Percentiles rank a stretch among this genome's conserved stretches.
phyloP scores from a whole-genome alignment of 176 grass and related monocot species.

The Elymus sibiricus region DNA sequence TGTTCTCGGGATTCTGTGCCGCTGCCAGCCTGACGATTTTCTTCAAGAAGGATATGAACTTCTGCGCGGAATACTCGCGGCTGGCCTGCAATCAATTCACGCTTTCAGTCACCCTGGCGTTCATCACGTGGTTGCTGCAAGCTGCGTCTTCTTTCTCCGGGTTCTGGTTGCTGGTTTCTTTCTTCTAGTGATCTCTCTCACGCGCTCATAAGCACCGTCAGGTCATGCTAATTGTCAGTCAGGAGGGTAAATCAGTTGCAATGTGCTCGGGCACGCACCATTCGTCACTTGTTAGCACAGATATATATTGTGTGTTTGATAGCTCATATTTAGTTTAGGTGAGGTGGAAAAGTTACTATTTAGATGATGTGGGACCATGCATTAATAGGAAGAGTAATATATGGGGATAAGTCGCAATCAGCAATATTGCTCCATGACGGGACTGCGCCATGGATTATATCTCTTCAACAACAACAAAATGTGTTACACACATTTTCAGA shows the following conservation, averaged over 20 bases:
- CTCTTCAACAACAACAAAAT: not conserved
- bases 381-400: not conserved
- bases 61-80: not conserved
- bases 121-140: not conserved
- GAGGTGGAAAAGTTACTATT: not conserved
- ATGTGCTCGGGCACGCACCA: not conserved
- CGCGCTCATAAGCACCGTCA: not conserved
- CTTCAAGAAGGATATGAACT: not conserved
- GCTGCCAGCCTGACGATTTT: not conserved
- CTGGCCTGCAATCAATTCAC: not conserved
- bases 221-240: too few relatives aligned
- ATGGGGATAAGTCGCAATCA: not conserved
- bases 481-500: not conserved
- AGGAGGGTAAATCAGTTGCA: not conserved
- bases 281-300: not conserved
- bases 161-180: not conserved
- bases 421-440: too few relatives aligned
- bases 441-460: not conserved
- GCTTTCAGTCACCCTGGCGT: not conserved
- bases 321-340: not conserved
- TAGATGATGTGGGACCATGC: not conserved
- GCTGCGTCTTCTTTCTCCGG: not conserved
- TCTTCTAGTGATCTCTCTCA: not conserved
- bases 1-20: not conserved
- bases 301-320: not conserved